These are phyloP conservation scores for Pseudomonodictys pantanalensis DNA, from an alignment of 495 filamentous ascomycete genomes.

Conservation along the genomic window DNA sequence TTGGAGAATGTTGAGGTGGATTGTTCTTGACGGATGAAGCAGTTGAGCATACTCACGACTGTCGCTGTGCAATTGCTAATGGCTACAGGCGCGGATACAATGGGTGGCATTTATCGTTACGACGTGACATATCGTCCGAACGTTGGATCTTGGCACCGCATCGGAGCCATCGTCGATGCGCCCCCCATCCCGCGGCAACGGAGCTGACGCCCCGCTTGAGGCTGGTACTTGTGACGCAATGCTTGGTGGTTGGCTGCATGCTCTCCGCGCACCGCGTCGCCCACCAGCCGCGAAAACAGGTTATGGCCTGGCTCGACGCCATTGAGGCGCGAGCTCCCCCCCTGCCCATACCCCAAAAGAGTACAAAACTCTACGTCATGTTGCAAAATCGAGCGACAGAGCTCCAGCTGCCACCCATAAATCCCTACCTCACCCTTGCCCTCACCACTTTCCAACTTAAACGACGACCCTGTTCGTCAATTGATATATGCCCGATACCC, in stretches of 20 bases:
- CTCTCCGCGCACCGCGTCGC: conserved; percentile 4
- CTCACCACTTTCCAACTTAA: conserved; percentile 1
- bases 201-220: conserved; percentile 29
- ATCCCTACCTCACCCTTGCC: conserved; percentile 3
- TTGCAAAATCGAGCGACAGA: conserved; percentile 2
- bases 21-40: too few species aligned
- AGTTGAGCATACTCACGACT: too few species aligned
- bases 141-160: too few species aligned
- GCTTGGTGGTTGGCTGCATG: not conserved
- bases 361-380: conserved; percentile 31
- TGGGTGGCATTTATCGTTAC: too few species aligned
- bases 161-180: conserved; percentile 30
- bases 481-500: conserved; percentile 42
- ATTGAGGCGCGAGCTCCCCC: conserved; percentile 33
- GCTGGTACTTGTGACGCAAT: conserved; percentile 34
- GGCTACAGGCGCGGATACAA: too few species aligned
- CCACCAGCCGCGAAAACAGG: conserved; percentile 26
- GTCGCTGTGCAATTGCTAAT: too few species aligned
- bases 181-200: not conserved
- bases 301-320: conserved; percentile 5
- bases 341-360: not conserved
- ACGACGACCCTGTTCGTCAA: conserved; percentile 25
- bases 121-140: too few species aligned
- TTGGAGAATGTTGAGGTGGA: too few species aligned
- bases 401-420: conserved; percentile 14